phyloP scores from a whole-genome alignment of 1,284 basidiomycete species.

The Trametes sp. region DNA sequence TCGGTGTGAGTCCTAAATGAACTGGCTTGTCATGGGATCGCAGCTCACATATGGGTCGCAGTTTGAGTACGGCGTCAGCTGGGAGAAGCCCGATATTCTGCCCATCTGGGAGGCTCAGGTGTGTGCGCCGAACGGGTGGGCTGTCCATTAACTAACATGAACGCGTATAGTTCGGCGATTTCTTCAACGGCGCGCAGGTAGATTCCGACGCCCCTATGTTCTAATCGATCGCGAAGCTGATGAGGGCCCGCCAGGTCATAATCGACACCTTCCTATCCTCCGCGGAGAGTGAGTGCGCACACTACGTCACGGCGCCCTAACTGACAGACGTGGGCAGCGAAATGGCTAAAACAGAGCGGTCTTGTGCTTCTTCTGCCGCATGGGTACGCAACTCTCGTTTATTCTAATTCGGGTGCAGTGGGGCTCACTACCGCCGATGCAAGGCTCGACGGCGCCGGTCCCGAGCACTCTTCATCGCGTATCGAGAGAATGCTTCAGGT shows the following conservation, averaged over 20 bases:
- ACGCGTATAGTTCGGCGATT: constrained; percentile 82
- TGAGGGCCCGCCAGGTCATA: constrained; percentile 58
- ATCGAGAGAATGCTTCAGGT: constrained; percentile 89
- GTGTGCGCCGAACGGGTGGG: constrained; percentile 7
- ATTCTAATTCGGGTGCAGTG: constrained; percentile 10
- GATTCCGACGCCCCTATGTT: constrained; percentile 15
- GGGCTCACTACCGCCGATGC: constrained; percentile 11
- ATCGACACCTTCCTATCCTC: constrained; percentile 90
- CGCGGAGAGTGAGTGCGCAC: constrained; percentile 70
- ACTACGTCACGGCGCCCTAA: background rate
- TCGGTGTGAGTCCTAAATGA: constrained; percentile 65
- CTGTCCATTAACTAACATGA: constrained; percentile 9
- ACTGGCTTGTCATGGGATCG: constrained; percentile 8
- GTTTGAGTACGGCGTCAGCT: constrained; percentile 90
- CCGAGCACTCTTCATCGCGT: constrained; percentile 88
- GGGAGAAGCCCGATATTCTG: constrained; percentile 81
- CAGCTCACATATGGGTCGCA: constrained; percentile 38
- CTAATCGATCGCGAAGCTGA: constrained; percentile 13
- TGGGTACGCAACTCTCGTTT: constrained; percentile 43
- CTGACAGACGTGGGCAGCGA: constrained; percentile 58
- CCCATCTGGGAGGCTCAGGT: constrained; percentile 93
- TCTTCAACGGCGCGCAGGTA: constrained; percentile 87
- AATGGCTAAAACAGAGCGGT: constrained; percentile 94
- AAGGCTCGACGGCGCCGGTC: constrained; percentile 86
- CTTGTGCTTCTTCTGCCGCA: constrained; percentile 88